These are phyloP conservation scores for Rhizopogon rudus DNA, from an alignment of 768 basidiomycete species.

Conservation along the genomic window DNA sequence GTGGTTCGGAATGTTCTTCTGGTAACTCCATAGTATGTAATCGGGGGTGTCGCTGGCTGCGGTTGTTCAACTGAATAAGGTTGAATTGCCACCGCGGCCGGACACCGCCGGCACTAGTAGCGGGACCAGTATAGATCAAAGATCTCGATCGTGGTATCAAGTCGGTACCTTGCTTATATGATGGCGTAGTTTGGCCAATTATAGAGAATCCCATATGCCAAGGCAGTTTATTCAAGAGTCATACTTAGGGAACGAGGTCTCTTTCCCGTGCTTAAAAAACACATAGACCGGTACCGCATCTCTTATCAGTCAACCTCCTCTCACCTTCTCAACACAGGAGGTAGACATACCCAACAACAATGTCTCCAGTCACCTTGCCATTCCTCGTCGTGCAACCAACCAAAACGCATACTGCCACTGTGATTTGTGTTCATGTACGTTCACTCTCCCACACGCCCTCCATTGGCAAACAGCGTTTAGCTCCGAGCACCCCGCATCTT, in stretches of 20 bases:
- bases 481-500: background rate
- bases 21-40: constrained; percentile 21
- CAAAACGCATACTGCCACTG: constrained; percentile 73
- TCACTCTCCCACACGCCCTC: background rate
- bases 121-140: background rate
- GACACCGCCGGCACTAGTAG: constrained; percentile 1
- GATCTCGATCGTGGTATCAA: background rate
- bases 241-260: background rate
- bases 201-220: background rate
- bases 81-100: constrained; percentile 3
- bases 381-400: constrained; percentile 50
- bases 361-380: constrained; percentile 4
- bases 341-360: background rate
- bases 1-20: constrained; percentile 18
- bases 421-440: constrained; percentile 86
- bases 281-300: background rate
- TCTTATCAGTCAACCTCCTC: background rate
- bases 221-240: background rate
- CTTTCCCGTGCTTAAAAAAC: background rate
- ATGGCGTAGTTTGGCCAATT: background rate
- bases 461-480: background rate
- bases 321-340: background rate
- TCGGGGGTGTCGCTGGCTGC: background rate
- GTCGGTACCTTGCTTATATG: background rate
- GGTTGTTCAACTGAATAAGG: background rate